Conservation (phyloP, 371 early-diverging fungal genomes). For the Rhizomucor miehei region DNA sequence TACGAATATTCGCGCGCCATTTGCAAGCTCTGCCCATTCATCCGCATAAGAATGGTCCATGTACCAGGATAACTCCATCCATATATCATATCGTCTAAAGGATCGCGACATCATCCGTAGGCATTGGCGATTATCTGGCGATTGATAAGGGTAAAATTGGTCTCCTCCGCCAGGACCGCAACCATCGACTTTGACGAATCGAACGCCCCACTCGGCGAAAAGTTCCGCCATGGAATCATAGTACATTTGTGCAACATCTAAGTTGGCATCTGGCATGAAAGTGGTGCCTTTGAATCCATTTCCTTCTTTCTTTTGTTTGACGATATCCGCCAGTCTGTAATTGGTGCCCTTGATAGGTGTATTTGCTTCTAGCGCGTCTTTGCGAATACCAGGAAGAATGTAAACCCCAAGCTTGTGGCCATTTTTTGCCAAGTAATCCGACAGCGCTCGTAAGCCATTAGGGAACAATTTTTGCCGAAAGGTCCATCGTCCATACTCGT, state of each 20-base stretch:
- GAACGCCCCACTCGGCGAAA: constrained; percentile 27
- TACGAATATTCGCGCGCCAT: constrained; percentile 28
- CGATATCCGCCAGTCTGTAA: constrained; percentile 15
- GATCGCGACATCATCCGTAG: constrained; percentile 20
- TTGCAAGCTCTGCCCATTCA: constrained; percentile 22
- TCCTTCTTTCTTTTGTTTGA: constrained; percentile 13
- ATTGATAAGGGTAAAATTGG: constrained; percentile 19
- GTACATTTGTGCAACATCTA: constrained; percentile 16
- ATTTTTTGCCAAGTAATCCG: constrained; percentile 19
- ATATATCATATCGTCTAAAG: constrained; percentile 20
- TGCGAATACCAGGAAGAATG: constrained; percentile 27
- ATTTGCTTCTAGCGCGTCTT: constrained; percentile 23
- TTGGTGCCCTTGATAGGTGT: constrained; percentile 15
- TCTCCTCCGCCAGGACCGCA: constrained; percentile 33
- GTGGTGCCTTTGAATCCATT: constrained; percentile 30
- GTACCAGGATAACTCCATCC: constrained; percentile 36
- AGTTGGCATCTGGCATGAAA: constrained; percentile 23
- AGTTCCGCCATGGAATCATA: constrained; percentile 33
- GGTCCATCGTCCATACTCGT: constrained; percentile 33
- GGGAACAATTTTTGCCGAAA: constrained; percentile 30
- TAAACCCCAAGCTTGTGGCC: constrained; percentile 29
- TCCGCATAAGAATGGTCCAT: constrained; percentile 22
- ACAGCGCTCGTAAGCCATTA: constrained; percentile 17
- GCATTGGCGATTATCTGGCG: constrained; percentile 25
- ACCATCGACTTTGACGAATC: constrained; percentile 32